A percentile compares a stretch with the other conserved stretches of the same genome.
Conservation (phyloP, 768 basidiomycete species). For the Hydnomerulius pinastri region DNA sequence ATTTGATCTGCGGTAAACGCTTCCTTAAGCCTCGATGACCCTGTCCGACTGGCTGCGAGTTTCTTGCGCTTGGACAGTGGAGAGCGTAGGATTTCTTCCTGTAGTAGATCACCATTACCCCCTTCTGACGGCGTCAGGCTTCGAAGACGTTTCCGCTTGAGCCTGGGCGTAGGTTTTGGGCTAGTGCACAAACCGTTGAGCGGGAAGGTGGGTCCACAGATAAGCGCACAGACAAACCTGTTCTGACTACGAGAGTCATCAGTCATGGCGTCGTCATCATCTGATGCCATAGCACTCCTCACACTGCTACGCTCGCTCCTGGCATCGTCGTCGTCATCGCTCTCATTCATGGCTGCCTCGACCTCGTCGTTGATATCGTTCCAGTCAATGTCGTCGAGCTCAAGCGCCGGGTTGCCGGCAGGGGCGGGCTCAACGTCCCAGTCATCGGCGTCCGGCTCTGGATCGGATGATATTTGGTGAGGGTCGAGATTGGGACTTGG, state of each 20-base stretch:
- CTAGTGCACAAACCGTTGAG: slow-evolving; percentile 29
- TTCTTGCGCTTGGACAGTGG: slow-evolving; percentile 84
- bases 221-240: slow-evolving; percentile 35
- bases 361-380: slow-evolving; percentile 84
- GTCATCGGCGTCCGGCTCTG: slow-evolving; percentile 68
- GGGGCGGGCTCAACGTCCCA: slow-evolving; percentile 53
- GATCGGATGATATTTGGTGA: slow-evolving; percentile 62
- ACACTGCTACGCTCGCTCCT: slow-evolving; percentile 43
- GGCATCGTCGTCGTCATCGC: slow-evolving; percentile 53
- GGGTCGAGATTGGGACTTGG: slow-evolving; percentile 46
- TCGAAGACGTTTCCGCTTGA: slow-evolving; percentile 68
- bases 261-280: slow-evolving; percentile 50
- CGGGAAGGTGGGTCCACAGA: slow-evolving; percentile 19
- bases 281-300: slow-evolving; percentile 46
- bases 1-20: slow-evolving; percentile 59
- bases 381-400: slow-evolving; percentile 73
- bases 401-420: slow-evolving; percentile 38
- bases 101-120: slow-evolving; percentile 38
- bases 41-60: slow-evolving; percentile 62
- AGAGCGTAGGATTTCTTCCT: slow-evolving; percentile 54
- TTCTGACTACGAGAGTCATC: slow-evolving; percentile 51
- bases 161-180: slow-evolving; percentile 41
- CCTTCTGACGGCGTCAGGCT: slow-evolving; percentile 71
- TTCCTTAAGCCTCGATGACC: slow-evolving; percentile 70
- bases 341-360: slow-evolving; percentile 83